Conservation (phyloP, 192 early-diverging fungal species). For the Chytriomyces confervae region DNA sequence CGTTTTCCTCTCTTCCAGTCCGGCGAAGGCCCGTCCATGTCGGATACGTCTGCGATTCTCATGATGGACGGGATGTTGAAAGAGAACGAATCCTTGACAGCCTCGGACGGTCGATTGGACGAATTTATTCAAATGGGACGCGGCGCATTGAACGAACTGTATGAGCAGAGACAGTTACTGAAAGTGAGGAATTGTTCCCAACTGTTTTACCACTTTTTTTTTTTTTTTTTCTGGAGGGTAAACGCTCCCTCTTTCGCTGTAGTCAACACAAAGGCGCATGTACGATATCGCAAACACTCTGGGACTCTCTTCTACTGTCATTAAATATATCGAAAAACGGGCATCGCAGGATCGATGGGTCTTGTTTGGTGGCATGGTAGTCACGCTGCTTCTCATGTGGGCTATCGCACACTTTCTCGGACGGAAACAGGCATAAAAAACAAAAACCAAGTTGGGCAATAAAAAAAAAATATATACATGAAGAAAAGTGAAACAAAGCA, state of each 20-base stretch:
- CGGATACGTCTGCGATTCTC: slow-evolving; percentile 41
- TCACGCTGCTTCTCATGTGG: slow-evolving; percentile 55
- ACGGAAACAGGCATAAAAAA: neutral
- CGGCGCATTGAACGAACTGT: slow-evolving; percentile 50
- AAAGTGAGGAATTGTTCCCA: slow-evolving; percentile 44
- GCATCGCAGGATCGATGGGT: slow-evolving; percentile 48
- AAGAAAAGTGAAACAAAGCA: no score
- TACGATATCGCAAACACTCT: slow-evolving; percentile 53
- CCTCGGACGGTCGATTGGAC: slow-evolving; percentile 38
- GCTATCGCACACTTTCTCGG: slow-evolving; percentile 51
- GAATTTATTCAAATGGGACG: slow-evolving; percentile 52
- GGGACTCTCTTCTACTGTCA: slow-evolving; percentile 56
- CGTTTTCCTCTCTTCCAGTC: neutral
- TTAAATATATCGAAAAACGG: slow-evolving; percentile 60
- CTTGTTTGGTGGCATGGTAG: slow-evolving; percentile 49
- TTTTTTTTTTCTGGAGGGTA: no score
- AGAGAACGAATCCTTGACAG: slow-evolving; percentile 41
- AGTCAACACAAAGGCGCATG: slow-evolving; percentile 53
- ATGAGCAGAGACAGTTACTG: slow-evolving; percentile 56
- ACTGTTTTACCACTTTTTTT: neutral
- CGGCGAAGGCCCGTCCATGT: slow-evolving; percentile 14
- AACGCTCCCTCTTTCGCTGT: no score
- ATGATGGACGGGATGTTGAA: slow-evolving; percentile 48
- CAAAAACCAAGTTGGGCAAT: neutral
- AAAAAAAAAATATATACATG: neutral